Evolutionary conservation across 495 filamentous ascomycete species (phyloP).

Genomic region (Cryomyces minteri): DNA sequence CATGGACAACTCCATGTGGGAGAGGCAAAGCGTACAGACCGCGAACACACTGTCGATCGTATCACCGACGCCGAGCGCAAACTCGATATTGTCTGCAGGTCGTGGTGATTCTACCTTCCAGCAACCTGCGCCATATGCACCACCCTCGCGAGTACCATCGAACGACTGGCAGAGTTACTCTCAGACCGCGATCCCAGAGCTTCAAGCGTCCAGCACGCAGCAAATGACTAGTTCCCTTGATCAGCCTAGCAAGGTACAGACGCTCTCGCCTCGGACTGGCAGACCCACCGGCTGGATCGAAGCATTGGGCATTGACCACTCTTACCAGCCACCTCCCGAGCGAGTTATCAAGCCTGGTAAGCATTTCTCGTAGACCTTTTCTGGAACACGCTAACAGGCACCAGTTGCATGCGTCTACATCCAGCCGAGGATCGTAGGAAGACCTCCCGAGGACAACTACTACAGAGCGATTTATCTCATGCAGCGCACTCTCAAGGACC

Average conservation of each 20-base stretch:
- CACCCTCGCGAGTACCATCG: slow-evolving; percentile 16
- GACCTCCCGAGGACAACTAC: slow-evolving; percentile 37
- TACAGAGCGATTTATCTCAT: slow-evolving; percentile 79
- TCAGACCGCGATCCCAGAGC: slow-evolving; percentile 29
- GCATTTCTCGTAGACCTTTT: slow-evolving; percentile 11
- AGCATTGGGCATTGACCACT: slow-evolving; percentile 69
- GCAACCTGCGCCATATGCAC: slow-evolving; percentile 15
- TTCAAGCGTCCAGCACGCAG: slow-evolving; percentile 21
- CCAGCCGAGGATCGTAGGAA: slow-evolving; percentile 34
- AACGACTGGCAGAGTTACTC: slow-evolving; percentile 36
- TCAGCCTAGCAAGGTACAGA: slow-evolving; percentile 32
- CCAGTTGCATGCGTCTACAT: slow-evolving; percentile 81
- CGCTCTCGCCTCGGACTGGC: slow-evolving; percentile 22
- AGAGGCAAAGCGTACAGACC: slow-evolving; percentile 35
- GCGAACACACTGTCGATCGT: slow-evolving; percentile 25
- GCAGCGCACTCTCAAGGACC: slow-evolving; percentile 50
- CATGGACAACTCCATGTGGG: slow-evolving; percentile 33
- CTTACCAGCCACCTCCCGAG: slow-evolving; percentile 67
- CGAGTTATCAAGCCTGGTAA: slow-evolving; percentile 46
- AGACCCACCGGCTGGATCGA: slow-evolving; percentile 70
- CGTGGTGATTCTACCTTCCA: slow-evolving; percentile 18
- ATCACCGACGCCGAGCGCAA: slow-evolving; percentile 20
- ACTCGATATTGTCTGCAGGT: slow-evolving; percentile 13
- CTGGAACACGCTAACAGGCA: slow-evolving; percentile 9
- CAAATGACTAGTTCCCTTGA: slow-evolving; percentile 27